Evolutionary conservation across 2,329 filamentous ascomycete species (phyloP).

Genomic region (Penicillium capsulatum): DNA sequence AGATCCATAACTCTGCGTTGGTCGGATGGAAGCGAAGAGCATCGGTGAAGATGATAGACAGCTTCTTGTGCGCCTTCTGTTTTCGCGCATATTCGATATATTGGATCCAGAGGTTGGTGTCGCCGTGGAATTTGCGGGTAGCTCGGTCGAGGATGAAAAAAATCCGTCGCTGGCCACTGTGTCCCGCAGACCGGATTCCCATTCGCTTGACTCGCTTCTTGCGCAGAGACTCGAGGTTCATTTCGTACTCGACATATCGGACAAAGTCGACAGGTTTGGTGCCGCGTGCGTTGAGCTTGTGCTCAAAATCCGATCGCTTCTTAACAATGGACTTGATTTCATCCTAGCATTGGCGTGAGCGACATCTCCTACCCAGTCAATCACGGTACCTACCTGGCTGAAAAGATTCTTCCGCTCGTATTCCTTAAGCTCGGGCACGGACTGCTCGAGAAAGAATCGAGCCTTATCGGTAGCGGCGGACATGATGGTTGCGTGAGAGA

Average conservation of each 20-base stretch:
- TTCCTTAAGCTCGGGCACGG: constrained; percentile 85
- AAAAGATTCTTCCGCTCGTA: constrained; percentile 92
- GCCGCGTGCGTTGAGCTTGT: constrained; percentile 79
- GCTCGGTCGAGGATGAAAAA: constrained; percentile 87
- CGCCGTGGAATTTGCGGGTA: constrained; percentile 77
- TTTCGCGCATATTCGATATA: constrained; percentile 78
- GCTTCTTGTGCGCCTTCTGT: constrained; percentile 59
- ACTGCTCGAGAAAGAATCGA: constrained; percentile 88
- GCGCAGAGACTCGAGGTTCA: constrained; percentile 67
- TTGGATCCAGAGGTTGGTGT: constrained; percentile 78
- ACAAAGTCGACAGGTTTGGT: constrained; percentile 74
- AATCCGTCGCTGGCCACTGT: constrained; percentile 74
- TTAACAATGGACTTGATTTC: constrained; percentile 85
- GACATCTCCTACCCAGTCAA: constrained; percentile 2
- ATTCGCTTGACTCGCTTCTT: constrained; percentile 78
- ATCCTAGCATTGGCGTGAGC: constrained; percentile 51
- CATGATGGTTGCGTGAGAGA: constrained; percentile 51
- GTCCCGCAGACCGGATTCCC: constrained; percentile 66
- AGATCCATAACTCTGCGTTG: constrained; percentile 78
- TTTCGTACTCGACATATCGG: constrained; percentile 71
- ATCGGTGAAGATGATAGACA: constrained; percentile 57
- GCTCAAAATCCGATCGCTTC: constrained; percentile 90
- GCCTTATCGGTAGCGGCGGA: constrained; percentile 86
- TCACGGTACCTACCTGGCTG: constrained; percentile 57
- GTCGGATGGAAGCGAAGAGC: constrained; percentile 81